Base-by-base conservation (phyloP, 139 green algal genomes). In the Yamagishiella unicocca region DNA sequence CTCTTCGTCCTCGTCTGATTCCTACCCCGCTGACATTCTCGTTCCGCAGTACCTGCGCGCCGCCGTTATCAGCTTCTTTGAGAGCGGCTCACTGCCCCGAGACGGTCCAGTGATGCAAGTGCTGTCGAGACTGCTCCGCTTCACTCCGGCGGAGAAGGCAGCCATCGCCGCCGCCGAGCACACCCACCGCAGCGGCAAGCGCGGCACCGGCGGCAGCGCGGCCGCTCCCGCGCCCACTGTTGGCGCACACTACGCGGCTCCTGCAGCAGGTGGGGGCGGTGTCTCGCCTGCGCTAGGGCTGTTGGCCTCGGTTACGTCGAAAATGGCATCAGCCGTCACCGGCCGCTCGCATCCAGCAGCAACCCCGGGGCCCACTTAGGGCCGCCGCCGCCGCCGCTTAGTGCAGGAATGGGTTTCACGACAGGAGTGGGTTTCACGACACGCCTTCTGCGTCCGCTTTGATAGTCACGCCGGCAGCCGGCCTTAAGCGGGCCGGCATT, bases 51-150 rank as follows among this genome's bases (percentile, higher is more conserved):
- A 94, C 77, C 85, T 94, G n/a, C 82, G 92, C 1, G 64, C 68
- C 27, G 90, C 92, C 29, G 73, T 94, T 24, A 55, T 94, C 42
- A 87, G 72, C 66, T 90, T 82, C 54, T 93, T 94, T 67, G 72
- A 89, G 66, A 84, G 35, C 53, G 92, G 92, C 24, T 77, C 89
- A 40, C 76, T 94, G 46, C 89, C 89, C 0, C 54, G 38, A 0
- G 72, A 82, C 27, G 70, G 89, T 0, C 70, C 82, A 1, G 91
- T 92, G 54, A 83, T 91, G 50, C 31, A 55, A 9, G 89, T 92
- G 62, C 58, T 94, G 38, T 81, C 83, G 1, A 77, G 89, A 29
- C 76, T 93, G 84, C 88, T 93, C 24, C 46, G 67, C 46, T 87
- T 87, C 66, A 81, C 82, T 22, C 67, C 62, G 6, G 25, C 67